Base-by-base conservation (phyloP, 2,329 filamentous ascomycete species). In the Simplicillium sp. region DNA sequence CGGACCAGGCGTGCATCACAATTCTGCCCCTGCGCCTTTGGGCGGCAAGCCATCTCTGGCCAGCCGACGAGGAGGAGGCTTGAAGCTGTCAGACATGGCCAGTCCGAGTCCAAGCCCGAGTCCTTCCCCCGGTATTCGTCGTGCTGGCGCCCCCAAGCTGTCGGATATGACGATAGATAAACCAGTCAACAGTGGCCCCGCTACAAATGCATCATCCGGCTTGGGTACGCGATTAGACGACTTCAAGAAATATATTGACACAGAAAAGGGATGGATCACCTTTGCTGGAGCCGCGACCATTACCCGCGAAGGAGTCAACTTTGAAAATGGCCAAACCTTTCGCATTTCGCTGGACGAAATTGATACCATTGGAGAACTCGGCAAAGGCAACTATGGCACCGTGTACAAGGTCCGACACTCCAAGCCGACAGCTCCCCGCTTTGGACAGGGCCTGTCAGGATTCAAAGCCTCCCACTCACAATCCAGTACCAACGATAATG, bases 321-420 rank as follows among this genome's bases (percentile, higher is more conserved):
- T 98, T 56, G 82, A 84, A 17, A 88, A 84, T 43, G 92, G 92
- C 3, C 84, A 82, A 40, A 87, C 81, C 14, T 97, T 98, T 62
- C 87, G 75, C 54, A 97, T 98, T 55, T 97, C 90, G 4, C 71
- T 98, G 34, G 90, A 98, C 55, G 90, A 98, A 60, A 85, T 98
- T 6, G 87, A 97, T 53, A 90, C 87, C 2, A 59, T 97, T 43
- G 87, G 90, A 46, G 92, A 98, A 66, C 68, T 98, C 11, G 92
- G 92, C 36, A 98, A 97, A 63, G 92, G 92, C 33, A 98, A 98
- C 59, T 98, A 98, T 54, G 92, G 92, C 45, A 97, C 90, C 2
- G 92, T 98, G 4, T 97, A 94, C 73, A 96, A 92, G 61, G 92
- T 97, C 43, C 80, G 83, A 52, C 92, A 98, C 64, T 80, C 84